Evolutionary conservation across 495 filamentous ascomycete species (phyloP), one percentile per base, ranked within the genome.

Genomic region (Penicillium silybi): DNA sequence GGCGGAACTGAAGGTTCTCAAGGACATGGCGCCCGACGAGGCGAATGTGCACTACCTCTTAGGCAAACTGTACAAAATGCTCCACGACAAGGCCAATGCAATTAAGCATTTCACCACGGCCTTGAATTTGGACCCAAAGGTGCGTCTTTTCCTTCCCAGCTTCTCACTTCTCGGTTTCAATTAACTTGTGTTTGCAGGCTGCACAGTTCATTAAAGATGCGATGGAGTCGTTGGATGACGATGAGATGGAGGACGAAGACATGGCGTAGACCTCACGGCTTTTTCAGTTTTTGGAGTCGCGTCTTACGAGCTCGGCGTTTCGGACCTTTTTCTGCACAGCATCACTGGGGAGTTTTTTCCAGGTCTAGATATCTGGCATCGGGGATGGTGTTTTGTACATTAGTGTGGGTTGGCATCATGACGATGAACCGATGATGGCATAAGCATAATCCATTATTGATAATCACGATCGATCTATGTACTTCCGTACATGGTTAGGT

Each of bases 101-200:
- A 89, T 98, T 46, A 84, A 87, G 58, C 89, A 96, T 66, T 96
- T 93, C 58, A 97, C 93, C 0, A 90, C 88, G 62, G 93, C 95
- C 20, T 67, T 97, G 65, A 96, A 96, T 70, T 71, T 98, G 61
- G 93, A 98, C 77, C 93, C 92, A 23, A 97, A 97, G 86, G 92
- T 95, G 77, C 46, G 71, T 34, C 17, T 18, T 64, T 20, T n/a
- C n/a, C 10, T 7, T 6, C 48, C n/a, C 3, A 15, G 10, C 29
- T 32, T 32, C 10, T 23, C 1, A 18, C 52, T 50, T 54, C 11
- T 42, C 48, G 47, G 41, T 47, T 27, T 27, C 52, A 40, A 47
- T 71, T 63, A 67, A 69, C 46, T 46, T 40, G 17, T 41, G 15
- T 38, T 52, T 6, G 35, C 59, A 97, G 92, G 91, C 92, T 60